phyloP scores from a whole-genome alignment of 768 basidiomycete genomes.

The Myochromella boudieri region DNA sequence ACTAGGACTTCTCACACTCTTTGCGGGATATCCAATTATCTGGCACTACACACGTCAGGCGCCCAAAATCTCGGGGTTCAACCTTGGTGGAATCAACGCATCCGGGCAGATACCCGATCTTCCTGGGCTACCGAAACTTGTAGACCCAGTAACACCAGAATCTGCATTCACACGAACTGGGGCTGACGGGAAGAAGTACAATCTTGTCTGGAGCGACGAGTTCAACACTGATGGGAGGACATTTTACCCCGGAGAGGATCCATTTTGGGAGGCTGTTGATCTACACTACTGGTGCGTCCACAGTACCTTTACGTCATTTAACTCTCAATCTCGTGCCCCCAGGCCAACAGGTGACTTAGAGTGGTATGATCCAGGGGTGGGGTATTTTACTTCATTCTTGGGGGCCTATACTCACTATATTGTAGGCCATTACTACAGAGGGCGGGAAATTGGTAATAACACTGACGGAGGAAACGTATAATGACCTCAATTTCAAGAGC shows the following conservation, averaged over 20 bases:
- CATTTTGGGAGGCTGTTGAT: conserved; percentile 87
- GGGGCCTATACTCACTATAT: conserved; percentile 1
- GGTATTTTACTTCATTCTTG: conserved; percentile 15
- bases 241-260: conserved; percentile 77
- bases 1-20: conserved; percentile 69
- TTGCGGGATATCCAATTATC: conserved; percentile 88
- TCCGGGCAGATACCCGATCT: conserved; percentile 86
- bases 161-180: conserved; percentile 58
- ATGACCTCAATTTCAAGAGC: conserved; percentile 83
- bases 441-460: conserved; percentile 83
- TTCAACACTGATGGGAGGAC: conserved; percentile 55
- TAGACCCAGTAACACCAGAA: conserved; percentile 77
- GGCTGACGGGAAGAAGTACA: conserved; percentile 73
- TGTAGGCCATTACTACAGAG: conserved; percentile 66
- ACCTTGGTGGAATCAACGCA: conserved; percentile 87
- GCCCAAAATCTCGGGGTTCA: conserved; percentile 54
- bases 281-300: conserved; percentile 75
- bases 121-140: conserved; percentile 60
- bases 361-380: conserved; percentile 78
- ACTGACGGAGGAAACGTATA: conserved; percentile 63
- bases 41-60: conserved; percentile 43
- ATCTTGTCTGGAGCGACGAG: conserved; percentile 90
- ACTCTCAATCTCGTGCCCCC: conserved; percentile 11
- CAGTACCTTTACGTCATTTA: no score
- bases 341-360: conserved; percentile 75